Evolutionary conservation across 2,329 filamentous ascomycete genomes (phyloP).

Genomic region (Alternaria burnsii): DNA sequence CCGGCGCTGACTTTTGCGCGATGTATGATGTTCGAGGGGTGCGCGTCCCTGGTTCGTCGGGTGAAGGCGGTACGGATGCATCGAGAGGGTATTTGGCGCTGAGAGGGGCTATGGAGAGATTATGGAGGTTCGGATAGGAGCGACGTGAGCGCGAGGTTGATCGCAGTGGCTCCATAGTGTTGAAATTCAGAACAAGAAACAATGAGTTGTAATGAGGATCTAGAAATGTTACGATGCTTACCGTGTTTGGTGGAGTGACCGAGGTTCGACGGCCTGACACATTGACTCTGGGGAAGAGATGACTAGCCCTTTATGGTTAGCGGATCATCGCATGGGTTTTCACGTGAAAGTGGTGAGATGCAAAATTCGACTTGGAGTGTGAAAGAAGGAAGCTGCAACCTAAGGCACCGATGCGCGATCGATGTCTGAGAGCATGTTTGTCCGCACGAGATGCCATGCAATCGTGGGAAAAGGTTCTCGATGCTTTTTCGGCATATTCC

Average conservation of each 20-base stretch:
- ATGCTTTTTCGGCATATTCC: neutral
- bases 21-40: constrained; percentile 57
- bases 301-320: constrained; percentile 23
- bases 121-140: constrained; percentile 66
- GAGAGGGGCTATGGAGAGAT: constrained; percentile 69
- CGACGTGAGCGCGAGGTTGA: constrained; percentile 54
- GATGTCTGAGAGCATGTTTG: neutral
- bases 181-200: neutral
- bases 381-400: neutral
- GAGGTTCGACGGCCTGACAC: constrained; percentile 33
- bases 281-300: constrained; percentile 33
- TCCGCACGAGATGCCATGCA: neutral
- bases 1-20: constrained; percentile 58
- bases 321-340: constrained; percentile 22
- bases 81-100: constrained; percentile 64
- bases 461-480: neutral
- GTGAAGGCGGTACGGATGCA: constrained; percentile 47
- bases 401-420: neutral
- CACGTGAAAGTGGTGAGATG: constrained; percentile 31
- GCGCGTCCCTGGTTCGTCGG: constrained; percentile 33
- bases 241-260: constrained; percentile 31
- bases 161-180: constrained; percentile 35
- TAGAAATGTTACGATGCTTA: constrained; percentile 11
- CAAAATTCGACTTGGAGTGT: neutral
- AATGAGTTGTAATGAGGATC: neutral